Base-by-base conservation (phyloP, 2,329 filamentous ascomycete species). In the Fusarium sp. region DNA sequence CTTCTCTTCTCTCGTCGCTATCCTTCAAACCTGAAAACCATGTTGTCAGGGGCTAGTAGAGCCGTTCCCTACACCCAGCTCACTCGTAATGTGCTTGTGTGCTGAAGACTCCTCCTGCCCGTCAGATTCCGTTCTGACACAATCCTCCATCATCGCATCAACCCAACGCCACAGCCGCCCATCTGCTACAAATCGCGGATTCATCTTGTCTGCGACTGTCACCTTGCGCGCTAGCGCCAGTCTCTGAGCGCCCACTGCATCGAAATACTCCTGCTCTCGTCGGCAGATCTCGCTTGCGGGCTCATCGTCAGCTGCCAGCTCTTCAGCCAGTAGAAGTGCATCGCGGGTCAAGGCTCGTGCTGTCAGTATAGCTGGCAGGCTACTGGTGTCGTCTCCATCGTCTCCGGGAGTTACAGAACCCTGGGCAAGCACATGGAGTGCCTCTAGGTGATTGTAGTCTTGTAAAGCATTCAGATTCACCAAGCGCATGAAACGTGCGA, bases 61-160 rank as follows among this genome's bases (percentile, higher is more conserved):
- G 18, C 53, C 50, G 43, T 66, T 67, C 5, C 65, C 68, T n/a
- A 47, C 56, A 9, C 60, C 50, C 15, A 75, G 37, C 4, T 71
- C 56, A 30, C 51, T 63, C 18, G 47, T 66, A 30, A 73, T 62
- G 23, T 68, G 65, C 50, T 72, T 73, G 3, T 69, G 37, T 56
- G 5, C 37, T n/a, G 37, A 39, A n/a, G 37, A 13, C 37, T 39
- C 37, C 37, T 39, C 37, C 37, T 13, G 39, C 15, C 39, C 39
- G 39, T 41, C 46, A 28, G 50, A 53, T 53, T 41, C 18, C 50
- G 60, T 47, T 46, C 77, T 75, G 62, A 80, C 77, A 7, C 72
- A 66, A 51, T 65, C 54, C 41, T 62, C 52, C 40, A 51, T 31
- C 12, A 54, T 39, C 9, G 40, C 52, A 66, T 63, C 56, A 59